Base-by-base conservation (phyloP, 1,284 basidiomycete genomes). In the Filobasidium uniguttulatum region DNA sequence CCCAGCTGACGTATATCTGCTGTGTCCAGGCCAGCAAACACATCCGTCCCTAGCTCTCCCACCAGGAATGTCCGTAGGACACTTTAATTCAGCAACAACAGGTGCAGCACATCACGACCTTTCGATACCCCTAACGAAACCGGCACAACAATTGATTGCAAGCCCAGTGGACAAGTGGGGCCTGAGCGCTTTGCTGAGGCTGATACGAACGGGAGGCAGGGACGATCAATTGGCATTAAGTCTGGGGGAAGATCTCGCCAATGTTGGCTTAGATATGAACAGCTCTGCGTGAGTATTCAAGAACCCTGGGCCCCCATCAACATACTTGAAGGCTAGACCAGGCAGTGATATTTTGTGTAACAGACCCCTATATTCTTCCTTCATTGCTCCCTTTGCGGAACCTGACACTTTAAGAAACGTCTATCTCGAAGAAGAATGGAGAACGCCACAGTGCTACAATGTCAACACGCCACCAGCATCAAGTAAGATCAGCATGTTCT, bases 81-180 rank as follows among this genome's bases (percentile, higher is more conserved):
- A 20, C 26, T 43, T 37, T 37, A 20, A 57, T 59, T 51, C 59
- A 7, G 17, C 36, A 36, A 50, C 25, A 17, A 46, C 20, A 34
- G 33, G n/a, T n/a, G n/a, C n/a, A n/a, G 23, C 40, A 26, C 22
- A 23, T 10, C 40, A 43, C 26, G 64, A 62, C 56, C 56, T 53
- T 23, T 46, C 56, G 33, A 63, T 72, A 53, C 73, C 80, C 60
- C 81, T 87, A 53, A 80, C 86, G 62, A 86, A 90, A 53, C 90
- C 93, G 0, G 89, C 89, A 35, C 87, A 96, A 66, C 93, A 98
- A 71, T 80, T 98, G 17, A 75, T 97, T 47, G 81, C 86, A 58
- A 88, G 85, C 48, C 87, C 93, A 0, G 93, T 91, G 49, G 93
- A 98, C 69, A 79, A 89, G 57, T 98, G 91, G 82, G 93, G 93